Base-by-base conservation (phyloP, 148 eudicot species). In the Agrostemma githago region DNA sequence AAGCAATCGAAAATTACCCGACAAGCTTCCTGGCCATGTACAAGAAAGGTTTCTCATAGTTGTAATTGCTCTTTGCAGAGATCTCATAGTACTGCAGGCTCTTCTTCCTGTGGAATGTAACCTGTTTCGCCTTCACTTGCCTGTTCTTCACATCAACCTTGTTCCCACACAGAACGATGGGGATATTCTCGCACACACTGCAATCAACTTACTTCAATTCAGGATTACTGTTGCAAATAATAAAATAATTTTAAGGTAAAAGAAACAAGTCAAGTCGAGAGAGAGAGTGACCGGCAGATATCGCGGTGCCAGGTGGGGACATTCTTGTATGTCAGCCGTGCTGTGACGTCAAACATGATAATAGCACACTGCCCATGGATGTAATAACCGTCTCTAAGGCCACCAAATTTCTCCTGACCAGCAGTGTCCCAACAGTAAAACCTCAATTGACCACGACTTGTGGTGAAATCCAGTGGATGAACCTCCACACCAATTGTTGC, bases 381-480 rank as follows among this genome's bases (percentile, higher is more conserved):
- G 46, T 80, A 80, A 58, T 83, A 83, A 62, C 85, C 82, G 71
- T 81, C 84, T 70, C 84, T 81, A 8, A 81, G 78, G 39, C 84
- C 84, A 37, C 84, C 84, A 48, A 81, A 81, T 26, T 78, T 82
- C 81, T 82, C 84, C 73, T 82, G 84, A n/a, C 84, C 84, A 21
- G 84, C 84, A 11, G 84, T 82, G 71, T 81, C 84, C 84, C 84
- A 81, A 58, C 84, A 81, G 48, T 81, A 78, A 78, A 74, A 81
- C 68, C 84, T 66, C 3, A 81, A 38, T 21, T 70, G 59, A 8
- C 84, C 84, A 65, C 62, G 53, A 67, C 65, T 74, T 71, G 84
- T 82, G 26, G 44, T 63, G 81, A 82, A 82, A 58, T 82, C 84
- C 76, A 82, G 38, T 57, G 84, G 84, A 65, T 78, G 84, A 46